Evolutionary conservation across 2,329 filamentous ascomycete species (phyloP).

Genomic region (Neurospora sp.): DNA sequence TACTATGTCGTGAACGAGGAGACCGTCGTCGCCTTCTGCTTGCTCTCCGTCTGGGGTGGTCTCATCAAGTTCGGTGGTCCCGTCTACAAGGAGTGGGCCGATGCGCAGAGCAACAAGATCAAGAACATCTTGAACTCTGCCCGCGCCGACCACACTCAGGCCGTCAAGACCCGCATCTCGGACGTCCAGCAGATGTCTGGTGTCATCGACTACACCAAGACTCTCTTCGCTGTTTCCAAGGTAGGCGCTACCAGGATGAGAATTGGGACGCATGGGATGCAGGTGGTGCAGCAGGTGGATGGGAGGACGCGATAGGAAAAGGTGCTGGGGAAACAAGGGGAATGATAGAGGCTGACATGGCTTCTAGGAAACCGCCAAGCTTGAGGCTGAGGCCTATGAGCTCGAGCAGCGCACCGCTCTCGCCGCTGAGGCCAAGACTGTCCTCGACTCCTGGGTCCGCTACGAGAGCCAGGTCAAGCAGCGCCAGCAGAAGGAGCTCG

Average conservation of each 20-base stretch:
- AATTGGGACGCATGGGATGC: background rate
- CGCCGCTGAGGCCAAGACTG: slow-evolving; percentile 83
- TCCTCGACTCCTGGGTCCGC: slow-evolving; percentile 96
- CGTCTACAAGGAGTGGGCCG: slow-evolving; percentile 85
- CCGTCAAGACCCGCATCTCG: slow-evolving; percentile 88
- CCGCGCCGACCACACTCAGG: slow-evolving; percentile 86
- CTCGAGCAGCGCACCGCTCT: slow-evolving; percentile 93
- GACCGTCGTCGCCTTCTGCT: slow-evolving; percentile 84
- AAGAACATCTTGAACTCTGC: slow-evolving; percentile 91
- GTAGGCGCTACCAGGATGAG: slow-evolving; percentile 36
- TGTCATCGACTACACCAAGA: slow-evolving; percentile 95
- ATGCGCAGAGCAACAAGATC: slow-evolving; percentile 83
- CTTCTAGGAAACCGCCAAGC: slow-evolving; percentile 80
- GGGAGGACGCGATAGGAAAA: background rate
- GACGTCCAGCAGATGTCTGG: slow-evolving; percentile 90
- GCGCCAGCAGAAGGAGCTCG: slow-evolving; percentile 94
- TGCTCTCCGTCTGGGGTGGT: slow-evolving; percentile 86
- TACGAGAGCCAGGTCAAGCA: slow-evolving; percentile 99
- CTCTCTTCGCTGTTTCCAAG: slow-evolving; percentile 96
- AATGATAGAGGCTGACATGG: slow-evolving; percentile 11
- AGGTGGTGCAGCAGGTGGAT: background rate
- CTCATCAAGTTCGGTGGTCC: slow-evolving; percentile 92
- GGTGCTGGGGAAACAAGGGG: slow-evolving; percentile 4
- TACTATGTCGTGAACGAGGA: slow-evolving; percentile 99
- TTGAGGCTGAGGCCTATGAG: slow-evolving; percentile 94